phyloP scores from a whole-genome alignment of 805 yeast species.

The Cyberlindnera bimundalis region DNA sequence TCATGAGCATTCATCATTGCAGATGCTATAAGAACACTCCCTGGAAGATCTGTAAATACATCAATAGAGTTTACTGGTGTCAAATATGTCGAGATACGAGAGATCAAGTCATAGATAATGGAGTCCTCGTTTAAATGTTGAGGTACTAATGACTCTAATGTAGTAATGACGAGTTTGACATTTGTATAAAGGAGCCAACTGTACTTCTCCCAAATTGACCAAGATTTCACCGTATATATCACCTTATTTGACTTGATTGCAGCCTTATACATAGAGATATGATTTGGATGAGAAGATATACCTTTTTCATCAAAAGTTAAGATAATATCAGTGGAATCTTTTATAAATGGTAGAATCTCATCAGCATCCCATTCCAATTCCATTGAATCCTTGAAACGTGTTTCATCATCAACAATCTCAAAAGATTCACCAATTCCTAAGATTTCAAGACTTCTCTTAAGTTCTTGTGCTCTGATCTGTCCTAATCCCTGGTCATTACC shows the following conservation, averaged over 20 bases:
- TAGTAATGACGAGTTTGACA: conserved; percentile 1
- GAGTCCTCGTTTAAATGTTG: background rate
- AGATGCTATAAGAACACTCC: conserved; percentile 39
- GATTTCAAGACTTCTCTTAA: conserved; percentile 49
- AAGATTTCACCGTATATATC: conserved; percentile 31
- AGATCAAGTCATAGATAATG: background rate
- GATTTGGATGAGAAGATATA: conserved; percentile 87
- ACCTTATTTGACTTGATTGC: conserved; percentile 13
- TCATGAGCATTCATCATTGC: conserved; percentile 82
- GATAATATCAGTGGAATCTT: conserved; percentile 36
- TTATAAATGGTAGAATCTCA: conserved; percentile 39
- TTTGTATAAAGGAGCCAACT: conserved; percentile 34
- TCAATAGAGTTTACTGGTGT: conserved; percentile 6
- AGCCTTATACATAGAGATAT: conserved; percentile 58
- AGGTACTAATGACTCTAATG: background rate
- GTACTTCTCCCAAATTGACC: conserved; percentile 42
- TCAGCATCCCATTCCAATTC: conserved; percentile 55
- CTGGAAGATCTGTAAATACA: conserved; percentile 34
- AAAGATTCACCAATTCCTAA: conserved; percentile 43
- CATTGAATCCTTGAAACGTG: conserved; percentile 67
- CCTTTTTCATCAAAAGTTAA: conserved; percentile 83
- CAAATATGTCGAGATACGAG: background rate
- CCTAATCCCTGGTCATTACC: conserved; percentile 84
- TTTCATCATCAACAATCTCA: conserved; percentile 44
- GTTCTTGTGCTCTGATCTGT: conserved; percentile 53